Conservation (phyloP, 148 eudicot genomes). For the Camellia sinensis region DNA sequence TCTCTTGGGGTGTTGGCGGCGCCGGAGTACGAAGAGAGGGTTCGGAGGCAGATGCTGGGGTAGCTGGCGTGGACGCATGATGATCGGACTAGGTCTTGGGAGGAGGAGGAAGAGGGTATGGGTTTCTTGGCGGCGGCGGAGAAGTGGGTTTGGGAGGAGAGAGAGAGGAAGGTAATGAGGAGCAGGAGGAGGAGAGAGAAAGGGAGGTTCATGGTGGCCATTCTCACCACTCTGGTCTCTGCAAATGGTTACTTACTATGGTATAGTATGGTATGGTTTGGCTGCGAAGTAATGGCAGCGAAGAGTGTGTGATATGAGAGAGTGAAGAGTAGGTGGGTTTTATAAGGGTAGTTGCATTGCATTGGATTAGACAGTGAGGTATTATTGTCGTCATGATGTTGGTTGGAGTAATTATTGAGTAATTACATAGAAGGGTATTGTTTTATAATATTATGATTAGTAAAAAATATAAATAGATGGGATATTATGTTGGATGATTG, state of each 20-base stretch:
- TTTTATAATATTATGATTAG: too few relatives aligned
- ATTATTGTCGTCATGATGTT: too few relatives aligned
- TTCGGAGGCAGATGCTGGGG: conserved; percentile 49
- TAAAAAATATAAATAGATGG: accelerated
- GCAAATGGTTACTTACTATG: too few relatives aligned
- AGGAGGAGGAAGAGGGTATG: not conserved
- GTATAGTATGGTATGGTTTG: too few relatives aligned
- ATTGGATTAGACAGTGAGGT: too few relatives aligned
- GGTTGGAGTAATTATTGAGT: too few relatives aligned
- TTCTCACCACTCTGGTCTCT: not conserved
- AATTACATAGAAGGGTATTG: too few relatives aligned
- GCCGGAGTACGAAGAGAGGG: conserved; percentile 48
- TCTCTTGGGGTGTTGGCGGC: conserved; percentile 38
- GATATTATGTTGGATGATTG: too few relatives aligned
- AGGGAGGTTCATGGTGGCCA: not conserved
- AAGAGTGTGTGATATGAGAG: too few relatives aligned
- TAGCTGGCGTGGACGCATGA: conserved; percentile 57
- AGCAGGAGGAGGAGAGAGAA: conserved; percentile 24
- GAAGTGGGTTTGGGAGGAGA: not conserved
- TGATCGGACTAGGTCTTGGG: conserved; percentile 31
- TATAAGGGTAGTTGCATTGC: too few relatives aligned
- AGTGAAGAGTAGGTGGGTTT: too few relatives aligned
- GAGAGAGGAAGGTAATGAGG: conserved; percentile 24
- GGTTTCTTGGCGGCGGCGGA: conserved; percentile 4
- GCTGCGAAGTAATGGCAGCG: too few relatives aligned